These are phyloP conservation scores for Leucoagaricus sp. DNA, from an alignment of 1,284 basidiomycete species.

Conservation along the genomic window DNA sequence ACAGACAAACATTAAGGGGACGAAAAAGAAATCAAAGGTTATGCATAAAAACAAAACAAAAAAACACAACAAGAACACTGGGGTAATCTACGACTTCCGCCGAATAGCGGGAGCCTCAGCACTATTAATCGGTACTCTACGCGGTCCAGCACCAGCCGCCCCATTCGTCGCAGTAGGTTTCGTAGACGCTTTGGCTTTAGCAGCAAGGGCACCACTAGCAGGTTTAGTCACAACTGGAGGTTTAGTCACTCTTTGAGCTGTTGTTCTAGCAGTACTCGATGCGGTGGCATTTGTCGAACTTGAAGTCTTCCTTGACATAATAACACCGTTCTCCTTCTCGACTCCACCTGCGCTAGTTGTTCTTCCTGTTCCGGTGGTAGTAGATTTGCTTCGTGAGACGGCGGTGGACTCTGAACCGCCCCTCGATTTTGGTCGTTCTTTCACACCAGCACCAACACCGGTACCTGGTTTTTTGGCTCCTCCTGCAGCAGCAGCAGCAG, in stretches of 20 bases:
- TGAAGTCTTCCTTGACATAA: conserved; percentile 9
- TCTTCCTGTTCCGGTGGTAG: background rate
- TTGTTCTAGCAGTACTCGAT: background rate
- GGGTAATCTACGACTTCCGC: conserved; percentile 34
- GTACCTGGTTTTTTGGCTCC: conserved; percentile 4
- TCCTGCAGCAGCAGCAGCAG: no score
- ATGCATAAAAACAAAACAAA: conserved; percentile 13
- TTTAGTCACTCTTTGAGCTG: background rate
- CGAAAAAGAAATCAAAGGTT: no score
- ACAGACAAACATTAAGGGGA: background rate
- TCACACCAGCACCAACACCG: conserved; percentile 16
- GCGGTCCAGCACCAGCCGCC: conserved; percentile 39
- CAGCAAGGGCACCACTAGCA: background rate
- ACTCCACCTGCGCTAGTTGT: background rate
- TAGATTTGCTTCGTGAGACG: no score
- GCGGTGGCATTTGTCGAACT: background rate
- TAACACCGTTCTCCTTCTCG: conserved; percentile 16
- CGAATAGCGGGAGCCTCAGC: conserved; percentile 48
- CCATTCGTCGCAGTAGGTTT: background rate
- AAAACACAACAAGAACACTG: background rate
- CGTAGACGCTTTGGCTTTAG: conserved; percentile 12
- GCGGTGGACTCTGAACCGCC: no score
- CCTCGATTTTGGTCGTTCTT: background rate
- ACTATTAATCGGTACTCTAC: conserved; percentile 59
- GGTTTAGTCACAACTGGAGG: background rate